Conservation (phyloP, 140 eudicot species). For the Bidens hawaiensis region DNA sequence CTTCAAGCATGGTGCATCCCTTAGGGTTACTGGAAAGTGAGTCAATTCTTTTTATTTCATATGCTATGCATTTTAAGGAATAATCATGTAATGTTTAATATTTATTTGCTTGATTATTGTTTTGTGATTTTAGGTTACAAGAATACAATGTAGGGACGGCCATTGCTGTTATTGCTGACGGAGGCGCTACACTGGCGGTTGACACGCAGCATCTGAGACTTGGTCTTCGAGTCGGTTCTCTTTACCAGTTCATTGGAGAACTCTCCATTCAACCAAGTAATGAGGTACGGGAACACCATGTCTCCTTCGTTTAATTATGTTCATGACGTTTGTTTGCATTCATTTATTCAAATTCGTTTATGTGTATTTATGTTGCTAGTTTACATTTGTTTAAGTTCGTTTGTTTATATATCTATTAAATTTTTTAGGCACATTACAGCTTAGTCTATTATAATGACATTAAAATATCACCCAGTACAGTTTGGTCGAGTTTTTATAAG, state of each 20-base stretch:
- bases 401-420: too few species aligned
- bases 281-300: too few species aligned
- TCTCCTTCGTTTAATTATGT: too few species aligned
- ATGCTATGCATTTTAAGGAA: background rate
- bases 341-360: too few species aligned
- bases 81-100: background rate
- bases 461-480: too few species aligned
- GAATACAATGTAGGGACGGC: slow-evolving; percentile 63
- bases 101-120: background rate
- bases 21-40: slow-evolving; percentile 89
- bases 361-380: too few species aligned
- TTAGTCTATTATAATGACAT: too few species aligned
- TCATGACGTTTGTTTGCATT: too few species aligned
- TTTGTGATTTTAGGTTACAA: slow-evolving; percentile 49
- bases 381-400: too few species aligned
- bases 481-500: too few species aligned
- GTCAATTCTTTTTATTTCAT: slow-evolving; percentile 24
- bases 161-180: slow-evolving; percentile 65
- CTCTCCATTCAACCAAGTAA: slow-evolving; percentile 51
- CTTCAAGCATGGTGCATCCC: slow-evolving; percentile 71
- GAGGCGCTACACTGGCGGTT: slow-evolving; percentile 56
- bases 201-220: slow-evolving; percentile 62
- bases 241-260: slow-evolving; percentile 90
- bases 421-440: too few species aligned
- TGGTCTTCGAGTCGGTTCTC: slow-evolving; percentile 59